Evolutionary conservation across 2,329 filamentous ascomycete genomes (phyloP).

Genomic region (Botrytis medusae): DNA sequence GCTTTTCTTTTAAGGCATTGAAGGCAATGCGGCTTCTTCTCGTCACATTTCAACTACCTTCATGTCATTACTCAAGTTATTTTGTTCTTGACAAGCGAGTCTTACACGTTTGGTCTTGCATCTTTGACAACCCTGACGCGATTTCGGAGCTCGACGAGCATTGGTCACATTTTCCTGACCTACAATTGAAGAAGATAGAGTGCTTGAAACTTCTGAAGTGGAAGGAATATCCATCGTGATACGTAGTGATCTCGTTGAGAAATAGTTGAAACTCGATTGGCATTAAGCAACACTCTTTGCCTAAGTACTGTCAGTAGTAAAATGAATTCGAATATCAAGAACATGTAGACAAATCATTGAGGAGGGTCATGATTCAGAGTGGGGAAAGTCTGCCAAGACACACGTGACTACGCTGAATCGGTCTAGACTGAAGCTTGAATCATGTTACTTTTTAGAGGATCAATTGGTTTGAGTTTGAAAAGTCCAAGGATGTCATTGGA

Average conservation of each 20-base stretch:
- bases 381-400: background rate
- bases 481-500: background rate
- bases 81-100: background rate
- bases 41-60: slow-evolving; percentile 37
- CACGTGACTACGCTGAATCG: background rate
- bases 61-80: slow-evolving; percentile 18
- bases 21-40: slow-evolving; percentile 35
- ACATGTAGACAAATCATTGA: background rate
- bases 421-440: background rate
- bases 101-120: slow-evolving; percentile 38
- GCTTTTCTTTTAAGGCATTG: slow-evolving; percentile 34
- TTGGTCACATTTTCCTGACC: slow-evolving; percentile 20
- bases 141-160: slow-evolving; percentile 35
- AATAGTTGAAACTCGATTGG: background rate
- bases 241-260: background rate
- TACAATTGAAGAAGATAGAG: background rate
- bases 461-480: background rate
- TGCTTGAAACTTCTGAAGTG: background rate
- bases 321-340: background rate
- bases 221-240: background rate
- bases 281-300: background rate
- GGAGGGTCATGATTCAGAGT: background rate
- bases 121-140: slow-evolving; percentile 34
- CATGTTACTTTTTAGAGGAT: background rate
- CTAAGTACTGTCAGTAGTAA: background rate